These are phyloP conservation scores for Hansfordia pulvinata DNA, from an alignment of 2,329 filamentous ascomycete species.

Conservation along the genomic window DNA sequence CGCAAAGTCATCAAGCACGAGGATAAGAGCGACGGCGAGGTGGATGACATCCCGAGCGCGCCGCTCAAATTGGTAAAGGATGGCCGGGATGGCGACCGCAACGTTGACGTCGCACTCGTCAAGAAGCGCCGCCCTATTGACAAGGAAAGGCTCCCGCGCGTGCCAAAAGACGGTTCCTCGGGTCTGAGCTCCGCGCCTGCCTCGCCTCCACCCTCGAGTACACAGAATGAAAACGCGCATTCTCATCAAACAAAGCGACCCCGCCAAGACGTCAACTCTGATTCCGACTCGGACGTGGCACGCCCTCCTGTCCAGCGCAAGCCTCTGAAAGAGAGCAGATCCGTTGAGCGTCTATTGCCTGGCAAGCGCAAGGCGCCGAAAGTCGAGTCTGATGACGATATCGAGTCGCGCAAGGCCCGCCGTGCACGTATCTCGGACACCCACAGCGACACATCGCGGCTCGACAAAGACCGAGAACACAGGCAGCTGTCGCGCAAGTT, in stretches of 20 bases:
- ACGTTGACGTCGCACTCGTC: conserved; percentile 11
- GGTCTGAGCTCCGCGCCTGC: conserved; percentile 45
- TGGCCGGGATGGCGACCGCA: conserved; percentile 12
- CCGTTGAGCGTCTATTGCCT: no score
- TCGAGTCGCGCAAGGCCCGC: conserved; percentile 36
- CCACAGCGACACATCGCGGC: conserved; percentile 20
- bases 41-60: conserved; percentile 18
- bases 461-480: conserved; percentile 15
- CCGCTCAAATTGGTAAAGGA: conserved; percentile 22
- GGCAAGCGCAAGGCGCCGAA: conserved; percentile 40
- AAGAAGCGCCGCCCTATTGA: conserved; percentile 24
- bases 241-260: conserved; percentile 17
- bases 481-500: conserved; percentile 19
- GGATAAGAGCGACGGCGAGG: conserved; percentile 44
- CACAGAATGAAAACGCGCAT: no score
- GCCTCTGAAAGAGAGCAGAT: no score
- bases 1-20: conserved; percentile 53
- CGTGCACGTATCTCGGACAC: conserved; percentile 36
- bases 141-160: no score
- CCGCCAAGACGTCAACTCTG: no score
- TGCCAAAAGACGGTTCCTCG: conserved; percentile 39
- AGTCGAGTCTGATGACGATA: conserved; percentile 44
- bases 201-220: conserved; percentile 38
- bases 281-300: no score
- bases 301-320: no score